Evolutionary conservation across 768 basidiomycete species (phyloP), one percentile per base, ranked within the genome.

Genomic region (Boletus subcaerulescens): DNA sequence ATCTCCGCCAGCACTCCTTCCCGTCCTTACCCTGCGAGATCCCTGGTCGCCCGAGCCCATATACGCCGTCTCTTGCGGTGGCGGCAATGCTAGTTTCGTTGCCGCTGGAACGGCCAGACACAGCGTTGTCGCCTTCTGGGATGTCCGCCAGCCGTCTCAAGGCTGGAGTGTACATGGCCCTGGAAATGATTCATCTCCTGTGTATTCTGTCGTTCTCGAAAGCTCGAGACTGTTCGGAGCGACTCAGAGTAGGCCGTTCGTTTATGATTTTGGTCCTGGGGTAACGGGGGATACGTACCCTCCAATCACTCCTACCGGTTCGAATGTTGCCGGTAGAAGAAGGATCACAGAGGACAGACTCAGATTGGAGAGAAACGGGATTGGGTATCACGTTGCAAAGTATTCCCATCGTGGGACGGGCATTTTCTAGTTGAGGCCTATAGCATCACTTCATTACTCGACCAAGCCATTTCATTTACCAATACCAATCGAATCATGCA

Each of bases 161-260:
- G 90, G 91, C 4, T 91, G 87, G 85, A 89, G 86, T 60, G 83
- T 91, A 7, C 83, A 91, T 65, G 86, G 86, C 3, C 91, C 91
- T 1, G 85, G 86, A 5, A 89, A 89, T 63, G 89, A 91, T 63
- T 71, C 77, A 1, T 90, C 87, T 1, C 91, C 91, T 0, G 87
- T 93, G 3, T 93, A 92, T 67, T 78, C 81, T 7, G 67, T 93
- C 45, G 66, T 85, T 33, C 72, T 91, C 20, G 91, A 93, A 68
- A 85, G 88, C 57, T 86, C 88, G 15, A 82, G 91, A 39, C 70
- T 91, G 43, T 93, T 87, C 59, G 91, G 89, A 12, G 89, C 76
- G 4, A 91, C 88, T 10, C 84, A 92, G 65, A 84, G 82, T 58
- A 73, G 90, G 42, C 81, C 87, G 7, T 92, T 91, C 65, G 83